Base-by-base conservation (phyloP, 2,329 filamentous ascomycete genomes). In the Tricladium varicosporioides region DNA sequence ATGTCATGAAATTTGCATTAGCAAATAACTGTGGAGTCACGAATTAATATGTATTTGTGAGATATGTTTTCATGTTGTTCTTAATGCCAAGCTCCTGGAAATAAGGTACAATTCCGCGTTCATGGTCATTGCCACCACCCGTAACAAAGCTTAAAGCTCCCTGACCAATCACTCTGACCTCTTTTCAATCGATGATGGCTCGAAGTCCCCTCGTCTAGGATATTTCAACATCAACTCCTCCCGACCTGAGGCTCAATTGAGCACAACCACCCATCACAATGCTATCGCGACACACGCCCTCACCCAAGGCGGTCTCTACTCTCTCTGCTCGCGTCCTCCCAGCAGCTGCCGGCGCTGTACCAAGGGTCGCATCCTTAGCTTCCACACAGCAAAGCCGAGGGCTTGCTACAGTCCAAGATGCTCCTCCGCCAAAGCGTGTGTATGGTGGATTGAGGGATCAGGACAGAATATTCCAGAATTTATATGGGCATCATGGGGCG, bases 401-500 rank as follows among this genome's bases (percentile, higher is more conserved):
- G 66, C 88, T 97, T 77, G 90, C 90, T 70, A 91, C 89, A 60
- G 88, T 92, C 66, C 86, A 90, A 73, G 89, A 92, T 75, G 81
- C 80, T 68, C 76, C 83, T 62, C 81, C 87, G 73, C 81, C 82
- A 51, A 87, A 88, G 74, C 76, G 79, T 70, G 85, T 83, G 65
- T 89, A 95, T 75, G 92, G 94, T 69, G 92, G 91, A 57, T 83
- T 99, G 68, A 89, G 86, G 78, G 94, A 99, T 74, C 92, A 97
- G 79, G 94, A 99, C 78, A 87, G 94, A 70, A 99, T 99, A 77
- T 99, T 99, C 79, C 92, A 96, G 80, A 99, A 99, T 78, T 83
- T 99, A 58, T 99, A 99, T 79, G 87, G 91, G 70, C 91, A 94
- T 73, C 91, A 91, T 78, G 92, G 91, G 52, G 83, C 92, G 62